Evolutionary conservation across 2,329 filamentous ascomycete species (phyloP), one percentile per base, ranked within the genome.

Genomic region (Hypoxylon sp.): DNA sequence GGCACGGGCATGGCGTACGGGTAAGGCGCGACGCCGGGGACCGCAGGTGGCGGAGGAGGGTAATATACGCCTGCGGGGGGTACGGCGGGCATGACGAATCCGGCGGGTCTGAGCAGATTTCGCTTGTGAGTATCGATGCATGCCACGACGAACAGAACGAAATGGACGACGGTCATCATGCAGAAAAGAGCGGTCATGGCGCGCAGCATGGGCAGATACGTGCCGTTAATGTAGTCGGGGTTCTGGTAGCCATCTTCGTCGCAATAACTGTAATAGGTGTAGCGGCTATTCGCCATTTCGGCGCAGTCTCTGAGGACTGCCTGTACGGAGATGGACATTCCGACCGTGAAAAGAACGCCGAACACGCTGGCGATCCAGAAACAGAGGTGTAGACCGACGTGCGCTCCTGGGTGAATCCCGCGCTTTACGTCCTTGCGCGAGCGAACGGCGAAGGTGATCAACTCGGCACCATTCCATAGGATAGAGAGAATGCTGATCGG

Each of bases 111-210:
- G 37, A 74, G 14, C 10, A 52, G 9, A 56, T 78, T 78, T 22
- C 76, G 76, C 60, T 69, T 75, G 47, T 77, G 72, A 8, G 76
- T 77, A 33, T 78, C 76, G 67, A 78, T 72, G 66, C 76, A 78
- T 14, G 76, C 76, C 24, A 77, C 37, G 10, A 78, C 90, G 81
- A 94, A 95, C 5, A 96, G 98, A 47, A 88, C 86, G 71, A 98
- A 88, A 75, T 98, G 96, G 35, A 94, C 86, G 62, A 98, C 83
- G 73, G 94, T 87, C 0, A 94, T 92, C 44, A 91, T 82, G 24
- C 89, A 91, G 35, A 93, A 88, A 75, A 98, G 92, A 3, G 91
- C 88, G 72, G 97, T 85, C 29, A 98, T 33, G 29, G 73, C 72
- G 35, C 68, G 73, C 74, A 48, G 89, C 90, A 65, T 57, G 0